A percentile compares a stretch with the other conserved stretches of the same genome.
Evolutionary conservation across 495 filamentous ascomycete species (phyloP).

Genomic region (Paragyromitra xinjiangensis): DNA sequence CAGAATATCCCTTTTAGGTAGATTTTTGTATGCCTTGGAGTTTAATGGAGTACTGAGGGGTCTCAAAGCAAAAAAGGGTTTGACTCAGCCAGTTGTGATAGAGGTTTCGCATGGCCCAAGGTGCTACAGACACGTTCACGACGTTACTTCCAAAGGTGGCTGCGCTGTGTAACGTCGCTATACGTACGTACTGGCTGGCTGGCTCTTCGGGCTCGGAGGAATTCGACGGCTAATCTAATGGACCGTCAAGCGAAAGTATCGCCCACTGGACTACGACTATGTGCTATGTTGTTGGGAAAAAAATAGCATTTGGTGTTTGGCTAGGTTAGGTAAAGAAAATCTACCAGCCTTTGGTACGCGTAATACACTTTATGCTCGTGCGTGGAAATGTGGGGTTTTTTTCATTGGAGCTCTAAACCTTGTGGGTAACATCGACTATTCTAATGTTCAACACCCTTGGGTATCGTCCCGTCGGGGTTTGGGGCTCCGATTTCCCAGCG

Average conservation of each 20-base stretch:
- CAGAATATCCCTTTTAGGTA: neutral
- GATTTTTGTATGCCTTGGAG: neutral
- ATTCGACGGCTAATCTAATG: neutral
- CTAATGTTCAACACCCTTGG: neutral
- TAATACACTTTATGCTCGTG: neutral
- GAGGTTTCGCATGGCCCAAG: neutral
- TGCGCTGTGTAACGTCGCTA: neutral
- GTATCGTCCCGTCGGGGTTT: neutral
- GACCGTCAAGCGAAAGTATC: constrained; percentile 1
- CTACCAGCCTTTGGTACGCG: neutral
- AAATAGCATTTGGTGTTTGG: neutral
- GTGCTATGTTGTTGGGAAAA: neutral
- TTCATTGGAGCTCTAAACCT: neutral
- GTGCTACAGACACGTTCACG: constrained; percentile 2
- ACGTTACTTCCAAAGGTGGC: neutral
- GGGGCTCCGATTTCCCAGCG: constrained; percentile 1
- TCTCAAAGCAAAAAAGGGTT: neutral
- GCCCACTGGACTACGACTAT: neutral
- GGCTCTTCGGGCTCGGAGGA: neutral
- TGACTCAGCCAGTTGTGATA: neutral
- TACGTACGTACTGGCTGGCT: neutral
- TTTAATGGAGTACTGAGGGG: neutral
- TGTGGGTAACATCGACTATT: neutral
- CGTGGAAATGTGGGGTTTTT: neutral
- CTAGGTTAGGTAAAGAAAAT: neutral